Conservation (phyloP, 179 eudicot genomes). For the Spergularia azorica region DNA sequence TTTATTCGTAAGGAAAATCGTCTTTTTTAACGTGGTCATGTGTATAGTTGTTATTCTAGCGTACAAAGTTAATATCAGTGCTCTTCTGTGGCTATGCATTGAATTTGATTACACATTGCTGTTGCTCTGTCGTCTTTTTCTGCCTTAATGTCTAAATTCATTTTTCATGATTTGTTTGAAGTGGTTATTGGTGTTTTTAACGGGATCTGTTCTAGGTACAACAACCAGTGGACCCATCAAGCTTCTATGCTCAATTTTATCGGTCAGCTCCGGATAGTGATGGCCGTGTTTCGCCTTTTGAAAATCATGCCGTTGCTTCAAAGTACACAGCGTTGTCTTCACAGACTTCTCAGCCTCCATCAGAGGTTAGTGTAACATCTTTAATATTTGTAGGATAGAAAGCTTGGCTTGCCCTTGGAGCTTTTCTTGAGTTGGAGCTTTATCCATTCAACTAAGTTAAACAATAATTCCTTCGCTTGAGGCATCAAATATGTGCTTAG, state of each 20-base stretch:
- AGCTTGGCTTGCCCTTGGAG: not conserved
- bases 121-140: not conserved
- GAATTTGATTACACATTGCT: not conserved
- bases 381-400: not conserved
- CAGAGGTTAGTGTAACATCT: constrained; percentile 56
- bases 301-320: constrained; percentile 51
- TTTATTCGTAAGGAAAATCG: not conserved
- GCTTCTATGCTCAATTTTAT: constrained; percentile 72
- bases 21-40: not conserved
- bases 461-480: not conserved
- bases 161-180: not conserved
- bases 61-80: not conserved
- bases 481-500: not conserved
- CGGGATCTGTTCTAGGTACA: constrained; percentile 43
- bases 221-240: constrained; percentile 66
- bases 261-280: constrained; percentile 67
- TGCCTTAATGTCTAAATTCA: not conserved
- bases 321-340: constrained; percentile 57
- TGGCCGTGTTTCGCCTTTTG: constrained; percentile 77
- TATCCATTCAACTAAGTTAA: not conserved
- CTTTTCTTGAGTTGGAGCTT: not conserved
- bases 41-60: not conserved
- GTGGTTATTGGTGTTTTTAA: not conserved
- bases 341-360: constrained; percentile 55
- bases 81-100: too few relatives aligned